Evolutionary conservation across 495 filamentous ascomycete genomes (phyloP).

Genomic region (Bacidia rubella): DNA sequence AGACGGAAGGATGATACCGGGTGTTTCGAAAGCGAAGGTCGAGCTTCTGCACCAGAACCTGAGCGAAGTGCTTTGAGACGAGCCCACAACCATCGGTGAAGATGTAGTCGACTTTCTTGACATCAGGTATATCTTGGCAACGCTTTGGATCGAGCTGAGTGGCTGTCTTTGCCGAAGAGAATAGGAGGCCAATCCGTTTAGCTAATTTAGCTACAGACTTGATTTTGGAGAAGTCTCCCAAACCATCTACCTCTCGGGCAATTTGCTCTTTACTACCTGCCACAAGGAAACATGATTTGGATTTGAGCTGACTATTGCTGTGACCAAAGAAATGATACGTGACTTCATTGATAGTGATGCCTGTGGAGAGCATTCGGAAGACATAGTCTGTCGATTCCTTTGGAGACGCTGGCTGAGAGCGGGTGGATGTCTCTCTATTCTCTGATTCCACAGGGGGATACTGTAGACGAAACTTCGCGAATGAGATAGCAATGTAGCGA

Average conservation of each 20-base stretch:
- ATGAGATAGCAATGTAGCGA: conserved; percentile 8
- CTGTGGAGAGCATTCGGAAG: conserved; percentile 25
- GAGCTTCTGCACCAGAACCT: conserved; percentile 22
- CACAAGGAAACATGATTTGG: conserved; percentile 32
- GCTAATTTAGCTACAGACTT: conserved; percentile 38
- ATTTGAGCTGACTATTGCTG: conserved; percentile 41
- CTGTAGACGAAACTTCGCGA: conserved; percentile 11
- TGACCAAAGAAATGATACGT: conserved; percentile 38
- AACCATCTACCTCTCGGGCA: conserved; percentile 23
- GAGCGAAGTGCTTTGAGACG: conserved; percentile 27
- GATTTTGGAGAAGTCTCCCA: conserved; percentile 37
- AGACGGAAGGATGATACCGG: conserved; percentile 35
- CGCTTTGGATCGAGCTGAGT: conserved; percentile 25
- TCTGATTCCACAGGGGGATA: not conserved
- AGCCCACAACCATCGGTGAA: conserved; percentile 41
- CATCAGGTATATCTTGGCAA: conserved; percentile 35
- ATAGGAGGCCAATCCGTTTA: conserved; percentile 38
- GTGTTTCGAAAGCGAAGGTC: conserved; percentile 29
- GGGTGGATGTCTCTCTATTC: not conserved
- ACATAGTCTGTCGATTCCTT: conserved; percentile 32
- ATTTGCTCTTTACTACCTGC: conserved; percentile 29
- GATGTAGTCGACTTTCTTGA: conserved; percentile 29
- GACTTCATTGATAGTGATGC: conserved; percentile 28
- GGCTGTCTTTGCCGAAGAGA: conserved; percentile 30
- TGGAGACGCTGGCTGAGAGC: conserved; percentile 21